phyloP scores from a whole-genome alignment of 228 moss, liverwort and hornwort species.

The Sphagnum magellanicum region DNA sequence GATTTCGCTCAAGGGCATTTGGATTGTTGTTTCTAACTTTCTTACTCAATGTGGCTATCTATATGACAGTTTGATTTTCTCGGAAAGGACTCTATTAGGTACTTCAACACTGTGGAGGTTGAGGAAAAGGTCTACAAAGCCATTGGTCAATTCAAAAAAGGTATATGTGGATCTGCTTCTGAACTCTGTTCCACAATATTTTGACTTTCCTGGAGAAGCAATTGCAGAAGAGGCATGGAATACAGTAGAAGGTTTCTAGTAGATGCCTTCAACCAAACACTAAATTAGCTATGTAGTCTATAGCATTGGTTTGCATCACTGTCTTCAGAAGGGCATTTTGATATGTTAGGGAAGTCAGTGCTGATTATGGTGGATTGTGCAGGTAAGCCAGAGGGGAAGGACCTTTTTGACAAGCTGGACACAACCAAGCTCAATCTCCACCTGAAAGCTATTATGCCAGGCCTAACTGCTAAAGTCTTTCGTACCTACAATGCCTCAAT shows the following conservation, averaged over 20 bases:
- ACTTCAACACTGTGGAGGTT: constrained; percentile 91
- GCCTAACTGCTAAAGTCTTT: constrained; percentile 92
- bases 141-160: constrained; percentile 89
- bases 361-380: neutral
- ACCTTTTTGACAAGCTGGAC: constrained; percentile 89
- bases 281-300: too few species aligned
- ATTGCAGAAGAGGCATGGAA: too few species aligned
- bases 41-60: too few species aligned
- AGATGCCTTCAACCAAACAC: too few species aligned
- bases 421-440: constrained; percentile 88
- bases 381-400: constrained; percentile 66
- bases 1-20: too few species aligned
- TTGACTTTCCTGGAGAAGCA: too few species aligned
- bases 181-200: too few species aligned
- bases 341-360: too few species aligned
- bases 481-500: constrained; percentile 98
- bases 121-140: constrained; percentile 84
- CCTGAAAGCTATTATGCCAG: constrained; percentile 92
- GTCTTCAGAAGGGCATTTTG: too few species aligned
- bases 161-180: constrained; percentile 2
- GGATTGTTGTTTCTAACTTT: too few species aligned
- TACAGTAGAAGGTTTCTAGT: too few species aligned
- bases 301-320: too few species aligned
- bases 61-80: constrained; percentile 77
- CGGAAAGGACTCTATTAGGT: constrained; percentile 96